phyloP scores from a whole-genome alignment of 129 eudicot species.

The Arctium lappa region DNA sequence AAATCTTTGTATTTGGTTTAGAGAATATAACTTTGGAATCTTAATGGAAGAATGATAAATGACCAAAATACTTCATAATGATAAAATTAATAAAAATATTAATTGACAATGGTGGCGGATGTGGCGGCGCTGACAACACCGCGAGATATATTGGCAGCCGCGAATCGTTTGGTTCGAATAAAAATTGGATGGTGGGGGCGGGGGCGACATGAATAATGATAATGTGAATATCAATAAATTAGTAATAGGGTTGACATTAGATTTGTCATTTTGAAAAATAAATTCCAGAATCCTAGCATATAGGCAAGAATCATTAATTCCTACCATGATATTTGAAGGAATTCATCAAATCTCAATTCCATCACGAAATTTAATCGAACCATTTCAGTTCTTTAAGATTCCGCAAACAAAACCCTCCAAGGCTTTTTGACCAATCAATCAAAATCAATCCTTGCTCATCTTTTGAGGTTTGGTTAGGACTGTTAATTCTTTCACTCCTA shows the following conservation, averaged over 20 bases:
- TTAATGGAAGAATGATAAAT: background rate
- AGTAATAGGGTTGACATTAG: background rate
- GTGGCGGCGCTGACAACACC: no score
- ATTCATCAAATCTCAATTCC: background rate
- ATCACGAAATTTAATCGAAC: background rate
- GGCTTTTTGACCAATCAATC: background rate
- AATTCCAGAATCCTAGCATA: background rate
- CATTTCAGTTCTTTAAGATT: background rate
- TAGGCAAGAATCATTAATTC: background rate
- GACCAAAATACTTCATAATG: background rate
- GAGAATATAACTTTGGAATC: background rate
- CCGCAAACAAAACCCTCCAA: background rate
- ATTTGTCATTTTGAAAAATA: background rate
- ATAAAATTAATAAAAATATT: no score
- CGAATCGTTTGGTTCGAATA: no score
- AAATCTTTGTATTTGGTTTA: background rate
- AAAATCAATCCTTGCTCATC: background rate
- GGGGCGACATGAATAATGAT: no score
- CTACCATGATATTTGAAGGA: no score
- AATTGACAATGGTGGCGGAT: no score
- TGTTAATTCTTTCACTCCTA: background rate
- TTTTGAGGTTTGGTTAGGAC: background rate
- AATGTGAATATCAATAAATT: no score
- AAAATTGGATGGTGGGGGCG: background rate
- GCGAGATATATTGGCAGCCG: no score